These are phyloP conservation scores for Camelina laxa DNA, from an alignment of 345 rosid genomes.

Conservation along the genomic window DNA sequence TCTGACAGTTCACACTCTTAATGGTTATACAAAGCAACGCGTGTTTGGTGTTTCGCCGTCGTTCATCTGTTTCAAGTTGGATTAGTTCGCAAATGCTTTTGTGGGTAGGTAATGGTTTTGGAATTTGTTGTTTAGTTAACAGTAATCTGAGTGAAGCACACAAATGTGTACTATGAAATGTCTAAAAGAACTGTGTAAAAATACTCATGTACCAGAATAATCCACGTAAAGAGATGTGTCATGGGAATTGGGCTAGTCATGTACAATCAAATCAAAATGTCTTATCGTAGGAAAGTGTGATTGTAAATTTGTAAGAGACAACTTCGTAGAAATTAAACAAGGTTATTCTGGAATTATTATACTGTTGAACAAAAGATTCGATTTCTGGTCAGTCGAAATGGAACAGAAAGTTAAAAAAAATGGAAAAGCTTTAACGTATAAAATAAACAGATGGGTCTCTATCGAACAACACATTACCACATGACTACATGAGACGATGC, in stretches of 20 bases:
- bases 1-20: not conserved
- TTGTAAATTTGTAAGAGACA: not conserved
- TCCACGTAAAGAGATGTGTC: too few relatives aligned
- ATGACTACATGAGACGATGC: too few relatives aligned
- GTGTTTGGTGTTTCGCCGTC: not conserved
- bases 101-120: not conserved
- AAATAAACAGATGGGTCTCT: not conserved
- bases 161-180: not conserved
- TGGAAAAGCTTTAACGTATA: not conserved
- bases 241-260: not conserved
- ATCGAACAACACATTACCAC: not conserved
- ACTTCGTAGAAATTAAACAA: not conserved
- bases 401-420: not conserved
- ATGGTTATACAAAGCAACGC: slow-evolving; percentile 11
- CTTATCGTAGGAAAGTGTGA: not conserved
- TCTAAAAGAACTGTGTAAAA: not conserved
- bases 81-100: too few relatives aligned
- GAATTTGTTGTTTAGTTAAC: not conserved
- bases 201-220: not conserved
- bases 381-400: not conserved
- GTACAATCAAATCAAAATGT: not conserved
- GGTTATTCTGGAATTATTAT: not conserved
- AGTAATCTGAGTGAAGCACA: not conserved
- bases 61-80: too few relatives aligned
- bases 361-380: not conserved